phyloP scores from a whole-genome alignment of 441 rosid species.

The Breynia disticha region DNA sequence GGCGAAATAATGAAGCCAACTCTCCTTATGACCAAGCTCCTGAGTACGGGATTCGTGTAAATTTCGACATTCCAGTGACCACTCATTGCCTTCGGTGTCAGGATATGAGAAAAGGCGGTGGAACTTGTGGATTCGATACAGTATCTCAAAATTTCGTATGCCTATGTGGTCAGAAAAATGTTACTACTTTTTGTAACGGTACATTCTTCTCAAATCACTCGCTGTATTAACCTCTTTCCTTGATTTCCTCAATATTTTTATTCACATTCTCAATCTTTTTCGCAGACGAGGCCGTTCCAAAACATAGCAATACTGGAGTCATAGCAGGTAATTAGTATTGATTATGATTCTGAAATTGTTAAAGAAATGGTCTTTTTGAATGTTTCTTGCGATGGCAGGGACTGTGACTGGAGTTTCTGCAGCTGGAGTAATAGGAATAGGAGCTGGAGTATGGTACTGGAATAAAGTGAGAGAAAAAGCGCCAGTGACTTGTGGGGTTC shows the following conservation, averaged over 20 bases:
- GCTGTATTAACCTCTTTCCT: too few relatives aligned
- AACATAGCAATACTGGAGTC: constrained; percentile 36
- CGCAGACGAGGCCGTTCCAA: constrained; percentile 30
- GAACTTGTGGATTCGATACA: constrained; percentile 64
- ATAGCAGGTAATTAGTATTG: constrained; percentile 39
- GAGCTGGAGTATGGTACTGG: constrained; percentile 66
- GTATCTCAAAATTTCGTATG: constrained; percentile 52
- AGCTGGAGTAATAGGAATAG: constrained; percentile 68
- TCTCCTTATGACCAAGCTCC: constrained; percentile 59
- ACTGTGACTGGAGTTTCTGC: constrained; percentile 64
- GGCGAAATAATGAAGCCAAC: constrained; percentile 49
- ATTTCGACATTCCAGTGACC: constrained; percentile 75
- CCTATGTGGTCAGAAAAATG: constrained; percentile 49
- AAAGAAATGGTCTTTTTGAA: background rate
- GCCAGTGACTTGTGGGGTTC: constrained; percentile 85
- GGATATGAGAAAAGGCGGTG: constrained; percentile 65
- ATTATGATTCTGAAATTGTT: background rate
- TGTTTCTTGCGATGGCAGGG: constrained; percentile 26
- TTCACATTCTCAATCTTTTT: background rate
- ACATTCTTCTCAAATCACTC: background rate
- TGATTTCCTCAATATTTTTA: background rate
- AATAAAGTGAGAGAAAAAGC: constrained; percentile 74
- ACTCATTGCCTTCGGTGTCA: constrained; percentile 74
- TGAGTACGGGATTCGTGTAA: constrained; percentile 71
- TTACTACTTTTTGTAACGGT: constrained; percentile 68